Base-by-base conservation (phyloP, 2,329 filamentous ascomycete species). In the Aspergillus pseudonomiae region DNA sequence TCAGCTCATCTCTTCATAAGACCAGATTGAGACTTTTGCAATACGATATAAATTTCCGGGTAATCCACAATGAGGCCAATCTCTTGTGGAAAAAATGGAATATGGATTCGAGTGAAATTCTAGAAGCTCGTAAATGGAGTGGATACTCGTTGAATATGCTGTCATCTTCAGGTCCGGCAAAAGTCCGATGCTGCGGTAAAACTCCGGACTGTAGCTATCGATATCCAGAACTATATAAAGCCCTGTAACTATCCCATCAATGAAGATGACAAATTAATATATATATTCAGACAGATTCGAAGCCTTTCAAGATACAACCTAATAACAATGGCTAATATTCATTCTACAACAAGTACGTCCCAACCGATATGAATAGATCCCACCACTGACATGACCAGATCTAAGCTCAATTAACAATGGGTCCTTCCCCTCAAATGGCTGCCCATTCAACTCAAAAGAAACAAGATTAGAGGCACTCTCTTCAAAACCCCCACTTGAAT, bases 401-500 rank as follows among this genome's bases (percentile, higher is more conserved):
- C 16, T 14, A 54, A 36, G 12, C 52, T 11, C 52, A n/a, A 26
- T 54, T 11, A 30, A 53, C 14, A 12, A n/a, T n/a, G 26, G 4
- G 26, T 7, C 10, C 10, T 19, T 50, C 3, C 16, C 6, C 19
- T n/a, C 46, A 50, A 19, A n/a, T 16, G 30, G 16, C 16, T 30
- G 26, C 24, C 46, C 46, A 16, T 19, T 32, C 7, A 50, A 28
- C 46, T 28, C 14, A 26, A 50, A n/a, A 50, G 24, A 50, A 30
- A 9, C 14, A 28, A 30, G 4, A 28, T 50, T 7, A 30, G 46
- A 50, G 16, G 28, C 21, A 24, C 21, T 19, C 21, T 24, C 45
- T 16, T 26, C 45, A 46, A 83, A 81, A 72, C 81, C 82, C 4
- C 77, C 81, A 12, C 72, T 84, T 24, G 75, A 79, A 64, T 75